Evolutionary conservation across 2,329 filamentous ascomycete genomes (phyloP).

Genomic region (Fonsecaea nubica): DNA sequence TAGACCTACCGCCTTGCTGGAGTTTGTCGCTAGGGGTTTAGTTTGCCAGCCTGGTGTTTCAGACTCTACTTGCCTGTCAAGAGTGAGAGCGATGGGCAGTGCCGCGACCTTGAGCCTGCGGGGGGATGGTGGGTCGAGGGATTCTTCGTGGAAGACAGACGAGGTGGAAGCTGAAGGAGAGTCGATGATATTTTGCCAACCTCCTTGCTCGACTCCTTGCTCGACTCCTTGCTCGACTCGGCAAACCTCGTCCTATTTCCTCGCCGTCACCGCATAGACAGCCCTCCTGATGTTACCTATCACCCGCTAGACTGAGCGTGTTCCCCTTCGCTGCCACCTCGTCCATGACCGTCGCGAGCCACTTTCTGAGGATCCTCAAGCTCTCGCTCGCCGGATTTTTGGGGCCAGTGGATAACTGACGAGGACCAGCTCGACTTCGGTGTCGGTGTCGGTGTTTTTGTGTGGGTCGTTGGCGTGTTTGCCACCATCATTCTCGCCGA

Average conservation of each 20-base stretch:
- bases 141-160: too few species aligned
- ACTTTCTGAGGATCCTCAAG: slow-evolving; percentile 55
- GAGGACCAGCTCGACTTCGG: slow-evolving; percentile 53
- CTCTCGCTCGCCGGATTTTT: slow-evolving; percentile 57
- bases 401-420: slow-evolving; percentile 64
- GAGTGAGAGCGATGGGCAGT: too few species aligned
- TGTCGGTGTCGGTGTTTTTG: neutral
- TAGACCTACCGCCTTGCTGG: too few species aligned
- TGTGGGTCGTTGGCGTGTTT: neutral
- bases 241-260: neutral
- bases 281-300: slow-evolving; percentile 47
- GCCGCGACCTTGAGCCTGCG: too few species aligned
- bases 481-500: neutral
- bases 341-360: slow-evolving; percentile 53
- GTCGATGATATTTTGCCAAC: too few species aligned
- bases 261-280: neutral
- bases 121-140: too few species aligned
- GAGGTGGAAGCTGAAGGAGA: too few species aligned
- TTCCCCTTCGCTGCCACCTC: slow-evolving; percentile 50
- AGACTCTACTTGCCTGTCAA: too few species aligned
- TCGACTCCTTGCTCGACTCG: neutral
- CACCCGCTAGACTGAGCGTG: slow-evolving; percentile 59
- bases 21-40: too few species aligned
- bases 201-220: too few species aligned
- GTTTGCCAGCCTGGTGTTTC: too few species aligned